These are phyloP conservation scores for Begonia loranthoides DNA, from an alignment of 306 rosid species.

Conservation along the genomic window DNA sequence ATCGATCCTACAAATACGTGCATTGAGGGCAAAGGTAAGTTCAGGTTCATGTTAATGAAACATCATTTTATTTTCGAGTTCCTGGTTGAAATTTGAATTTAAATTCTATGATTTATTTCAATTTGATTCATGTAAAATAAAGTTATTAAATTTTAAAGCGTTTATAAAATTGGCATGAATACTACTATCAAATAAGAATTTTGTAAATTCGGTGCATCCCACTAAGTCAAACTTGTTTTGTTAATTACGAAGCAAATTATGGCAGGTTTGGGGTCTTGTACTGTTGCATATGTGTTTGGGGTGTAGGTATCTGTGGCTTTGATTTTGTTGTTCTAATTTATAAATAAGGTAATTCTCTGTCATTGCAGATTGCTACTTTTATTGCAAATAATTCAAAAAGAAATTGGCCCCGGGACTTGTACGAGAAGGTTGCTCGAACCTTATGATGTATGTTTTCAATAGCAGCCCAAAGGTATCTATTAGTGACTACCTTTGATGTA, in stretches of 20 bases:
- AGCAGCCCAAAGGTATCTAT: no score
- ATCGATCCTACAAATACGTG: no score
- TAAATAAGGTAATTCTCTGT: neutral
- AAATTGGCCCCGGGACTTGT: constrained; percentile 95
- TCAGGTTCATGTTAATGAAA: neutral
- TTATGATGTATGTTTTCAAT: constrained; percentile 23
- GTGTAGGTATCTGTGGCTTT: no score
- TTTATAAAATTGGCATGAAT: no score
- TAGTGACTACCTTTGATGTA: no score
- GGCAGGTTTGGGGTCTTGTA: neutral
- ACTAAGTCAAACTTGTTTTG: no score
- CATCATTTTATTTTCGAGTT: neutral
- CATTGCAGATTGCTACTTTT: constrained; percentile 76
- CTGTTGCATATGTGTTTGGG: neutral
- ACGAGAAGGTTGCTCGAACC: constrained; percentile 79
- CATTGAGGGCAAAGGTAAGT: constrained; percentile 86
- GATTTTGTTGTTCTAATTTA: neutral
- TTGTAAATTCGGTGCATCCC: no score
- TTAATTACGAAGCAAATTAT: no score
- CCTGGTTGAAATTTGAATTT: neutral
- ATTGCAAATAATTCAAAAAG: constrained; percentile 74
- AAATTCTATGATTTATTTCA: no score
- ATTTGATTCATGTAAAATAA: no score
- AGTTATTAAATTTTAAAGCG: no score
- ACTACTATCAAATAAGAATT: no score